Conservation (phyloP, 768 basidiomycete genomes). For the Tylopilus felleus region DNA sequence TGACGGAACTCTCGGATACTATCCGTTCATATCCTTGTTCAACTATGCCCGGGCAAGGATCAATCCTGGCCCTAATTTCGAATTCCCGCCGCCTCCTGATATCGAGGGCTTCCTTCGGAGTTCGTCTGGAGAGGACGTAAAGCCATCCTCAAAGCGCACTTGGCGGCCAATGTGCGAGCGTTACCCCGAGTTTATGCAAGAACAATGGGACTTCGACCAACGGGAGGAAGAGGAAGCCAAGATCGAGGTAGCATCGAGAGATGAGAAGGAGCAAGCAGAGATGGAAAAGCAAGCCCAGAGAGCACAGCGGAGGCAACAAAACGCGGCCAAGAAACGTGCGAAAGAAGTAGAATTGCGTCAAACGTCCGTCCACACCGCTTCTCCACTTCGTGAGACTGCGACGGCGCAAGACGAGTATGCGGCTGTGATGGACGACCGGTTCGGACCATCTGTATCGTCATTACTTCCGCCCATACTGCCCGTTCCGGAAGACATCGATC, state of each 20-base stretch:
- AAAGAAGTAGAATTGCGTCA: slow-evolving; percentile 35
- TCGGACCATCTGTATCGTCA: slow-evolving; percentile 25
- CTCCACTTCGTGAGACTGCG: slow-evolving; percentile 27
- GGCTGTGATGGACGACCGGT: slow-evolving; percentile 26
- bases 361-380: slow-evolving; percentile 22
- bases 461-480: slow-evolving; percentile 23
- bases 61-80: slow-evolving; percentile 89
- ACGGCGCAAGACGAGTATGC: slow-evolving; percentile 29
- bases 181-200: slow-evolving; percentile 79
- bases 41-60: slow-evolving; percentile 81
- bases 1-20: slow-evolving; percentile 94
- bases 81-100: slow-evolving; percentile 73
- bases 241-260: slow-evolving; percentile 38
- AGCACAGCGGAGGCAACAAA: slow-evolving; percentile 49
- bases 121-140: slow-evolving; percentile 31
- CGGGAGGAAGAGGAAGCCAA: slow-evolving; percentile 70
- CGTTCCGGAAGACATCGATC: slow-evolving; percentile 30
- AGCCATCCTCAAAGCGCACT: slow-evolving; percentile 34
- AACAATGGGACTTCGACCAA: slow-evolving; percentile 77
- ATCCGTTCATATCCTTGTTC: slow-evolving; percentile 91
- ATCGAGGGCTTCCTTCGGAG: slow-evolving; percentile 60
- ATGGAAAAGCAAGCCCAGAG: slow-evolving; percentile 38
- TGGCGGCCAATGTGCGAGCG: slow-evolving; percentile 86
- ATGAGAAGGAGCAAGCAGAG: slow-evolving; percentile 44
- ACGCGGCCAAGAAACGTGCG: slow-evolving; percentile 49